Conservation (phyloP, 495 filamentous ascomycete genomes). For the Trichoderma gamsii region DNA sequence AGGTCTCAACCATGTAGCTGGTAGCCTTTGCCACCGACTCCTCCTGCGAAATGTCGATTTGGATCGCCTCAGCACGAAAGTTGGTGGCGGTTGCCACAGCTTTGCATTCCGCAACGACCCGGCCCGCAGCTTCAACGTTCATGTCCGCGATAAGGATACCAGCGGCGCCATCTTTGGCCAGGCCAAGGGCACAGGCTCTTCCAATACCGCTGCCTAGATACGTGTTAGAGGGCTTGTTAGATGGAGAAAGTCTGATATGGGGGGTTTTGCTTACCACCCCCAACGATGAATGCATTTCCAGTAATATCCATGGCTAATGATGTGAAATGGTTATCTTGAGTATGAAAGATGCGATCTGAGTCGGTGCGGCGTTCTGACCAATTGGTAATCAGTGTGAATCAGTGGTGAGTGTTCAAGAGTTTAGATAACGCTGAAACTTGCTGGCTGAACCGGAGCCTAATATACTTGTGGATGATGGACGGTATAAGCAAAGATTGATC, state of each 20-base stretch:
- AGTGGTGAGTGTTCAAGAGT: no score
- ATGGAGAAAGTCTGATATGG: not conserved
- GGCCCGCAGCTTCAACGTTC: not conserved
- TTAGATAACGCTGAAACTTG: no score
- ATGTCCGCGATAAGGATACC: slow-evolving; percentile 1
- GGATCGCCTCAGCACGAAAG: not conserved
- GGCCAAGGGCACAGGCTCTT: not conserved
- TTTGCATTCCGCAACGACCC: not conserved
- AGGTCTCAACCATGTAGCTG: not conserved
- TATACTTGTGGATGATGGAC: no score
- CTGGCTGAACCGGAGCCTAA: no score
- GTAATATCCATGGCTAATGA: not conserved
- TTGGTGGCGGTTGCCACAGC: not conserved
- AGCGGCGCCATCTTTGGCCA: not conserved
- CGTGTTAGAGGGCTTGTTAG: not conserved
- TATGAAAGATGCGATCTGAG: no score
- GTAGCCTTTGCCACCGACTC: slow-evolving; percentile 4
- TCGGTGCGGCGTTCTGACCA: no score
- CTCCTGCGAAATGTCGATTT: not conserved
- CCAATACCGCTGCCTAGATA: not conserved
- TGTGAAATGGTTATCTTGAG: not conserved
- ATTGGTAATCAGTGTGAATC: no score
- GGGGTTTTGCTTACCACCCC: not conserved
- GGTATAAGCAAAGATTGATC: no score
- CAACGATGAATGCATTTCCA: slow-evolving; percentile 4